Evolutionary conservation across 1,284 basidiomycete genomes (phyloP).

Genomic region (Cutaneotrichosporon mucoides): DNA sequence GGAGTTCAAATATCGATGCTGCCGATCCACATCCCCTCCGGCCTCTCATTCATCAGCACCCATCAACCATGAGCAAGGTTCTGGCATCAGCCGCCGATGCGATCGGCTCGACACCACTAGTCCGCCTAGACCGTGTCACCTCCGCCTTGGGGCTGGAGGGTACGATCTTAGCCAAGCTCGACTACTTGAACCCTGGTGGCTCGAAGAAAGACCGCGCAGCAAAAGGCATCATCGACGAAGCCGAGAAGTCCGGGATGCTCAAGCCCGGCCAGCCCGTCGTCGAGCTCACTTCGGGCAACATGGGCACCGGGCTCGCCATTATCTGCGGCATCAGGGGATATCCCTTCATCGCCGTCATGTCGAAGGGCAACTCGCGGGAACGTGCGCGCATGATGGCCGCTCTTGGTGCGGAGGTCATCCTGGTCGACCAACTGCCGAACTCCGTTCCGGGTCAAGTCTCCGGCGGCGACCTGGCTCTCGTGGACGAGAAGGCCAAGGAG

Average conservation of each 20-base stretch:
- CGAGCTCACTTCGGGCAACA: conserved; percentile 2
- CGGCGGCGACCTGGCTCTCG: neutral
- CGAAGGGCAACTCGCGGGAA: neutral
- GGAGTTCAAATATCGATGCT: too few species aligned
- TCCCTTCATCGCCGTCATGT: conserved; percentile 4
- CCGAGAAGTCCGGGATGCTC: neutral
- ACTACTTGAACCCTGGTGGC: conserved; percentile 3
- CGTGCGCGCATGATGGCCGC: conserved; percentile 7
- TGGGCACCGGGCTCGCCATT: conserved; percentile 3
- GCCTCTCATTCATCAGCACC: too few species aligned
- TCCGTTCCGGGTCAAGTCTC: neutral
- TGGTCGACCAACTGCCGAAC: neutral
- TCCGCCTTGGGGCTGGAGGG: neutral
- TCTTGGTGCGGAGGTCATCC: conserved; percentile 1
- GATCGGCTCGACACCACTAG: neutral
- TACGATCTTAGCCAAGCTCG: conserved; percentile 5
- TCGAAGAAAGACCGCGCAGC: conserved; percentile 5
- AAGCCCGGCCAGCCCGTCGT: conserved; percentile 1
- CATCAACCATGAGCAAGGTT: neutral
- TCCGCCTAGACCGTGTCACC: conserved; percentile 5
- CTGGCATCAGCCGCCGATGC: conserved; percentile 1
- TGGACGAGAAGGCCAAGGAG: neutral
- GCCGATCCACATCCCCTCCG: too few species aligned
- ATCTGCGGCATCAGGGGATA: neutral
- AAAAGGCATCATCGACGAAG: neutral